Evolutionary conservation across 1,284 basidiomycete genomes (phyloP).

Genomic region (Volvariella surrecta): DNA sequence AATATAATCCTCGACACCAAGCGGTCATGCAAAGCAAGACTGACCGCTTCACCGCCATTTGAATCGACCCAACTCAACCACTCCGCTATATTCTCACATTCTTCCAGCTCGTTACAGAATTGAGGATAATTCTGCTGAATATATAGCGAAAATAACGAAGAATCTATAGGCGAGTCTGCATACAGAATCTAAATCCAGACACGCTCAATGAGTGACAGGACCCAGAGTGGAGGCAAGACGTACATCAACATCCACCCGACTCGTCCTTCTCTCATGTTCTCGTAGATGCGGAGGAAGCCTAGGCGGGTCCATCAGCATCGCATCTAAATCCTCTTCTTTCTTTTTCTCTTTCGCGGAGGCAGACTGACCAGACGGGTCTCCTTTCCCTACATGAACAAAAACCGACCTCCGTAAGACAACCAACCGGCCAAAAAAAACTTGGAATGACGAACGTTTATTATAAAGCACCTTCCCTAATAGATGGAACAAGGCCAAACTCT

Average conservation of each 20-base stretch:
- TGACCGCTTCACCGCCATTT: slow-evolving; percentile 65
- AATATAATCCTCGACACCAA: neutral
- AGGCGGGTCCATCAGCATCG: slow-evolving; percentile 37
- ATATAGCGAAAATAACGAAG: slow-evolving; percentile 83
- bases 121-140: slow-evolving; percentile 89
- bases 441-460: slow-evolving; percentile 87
- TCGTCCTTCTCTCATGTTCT: slow-evolving; percentile 58
- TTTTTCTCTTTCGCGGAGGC: slow-evolving; percentile 47
- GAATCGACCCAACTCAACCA: slow-evolving; percentile 78
- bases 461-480: slow-evolving; percentile 90
- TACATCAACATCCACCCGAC: slow-evolving; percentile 79
- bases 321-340: slow-evolving; percentile 49
- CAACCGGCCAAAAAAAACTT: too few species aligned
- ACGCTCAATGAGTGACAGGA: neutral
- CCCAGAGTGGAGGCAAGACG: slow-evolving; percentile 15
- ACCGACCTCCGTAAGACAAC: neutral
- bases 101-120: slow-evolving; percentile 74
- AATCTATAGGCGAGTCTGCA: slow-evolving; percentile 85
- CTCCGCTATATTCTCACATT: slow-evolving; percentile 68
- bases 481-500: slow-evolving; percentile 86
- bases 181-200: slow-evolving; percentile 51
- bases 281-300: slow-evolving; percentile 47
- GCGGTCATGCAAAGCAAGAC: slow-evolving; percentile 19
- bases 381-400: slow-evolving; percentile 59
- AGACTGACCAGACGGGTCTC: slow-evolving; percentile 48